phyloP scores from a whole-genome alignment of 2,329 filamentous ascomycete genomes.

The Ophiostoma pallidulum region DNA sequence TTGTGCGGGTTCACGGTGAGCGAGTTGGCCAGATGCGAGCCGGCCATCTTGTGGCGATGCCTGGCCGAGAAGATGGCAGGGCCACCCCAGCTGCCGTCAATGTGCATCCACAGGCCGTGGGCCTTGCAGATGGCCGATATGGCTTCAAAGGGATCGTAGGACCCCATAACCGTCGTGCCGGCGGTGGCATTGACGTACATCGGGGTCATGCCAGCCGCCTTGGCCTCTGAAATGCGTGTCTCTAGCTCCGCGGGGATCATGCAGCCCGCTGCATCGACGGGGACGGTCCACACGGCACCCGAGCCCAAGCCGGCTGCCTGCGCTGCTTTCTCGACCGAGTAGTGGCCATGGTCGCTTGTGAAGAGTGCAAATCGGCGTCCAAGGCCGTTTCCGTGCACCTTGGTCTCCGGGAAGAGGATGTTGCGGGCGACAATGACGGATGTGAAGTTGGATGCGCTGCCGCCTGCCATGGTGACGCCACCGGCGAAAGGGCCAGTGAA shows the following conservation, averaged over 20 bases:
- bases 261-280: conserved; percentile 60
- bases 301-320: conserved; percentile 79
- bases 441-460: conserved; percentile 74
- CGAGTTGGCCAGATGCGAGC: conserved; percentile 65
- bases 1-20: conserved; percentile 92
- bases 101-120: conserved; percentile 78
- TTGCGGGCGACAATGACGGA: conserved; percentile 84
- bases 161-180: conserved; percentile 85
- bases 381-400: conserved; percentile 57
- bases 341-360: conserved; percentile 84
- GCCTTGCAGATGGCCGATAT: conserved; percentile 62
- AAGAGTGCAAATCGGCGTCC: conserved; percentile 65
- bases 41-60: conserved; percentile 56
- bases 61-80: conserved; percentile 65
- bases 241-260: conserved; percentile 63
- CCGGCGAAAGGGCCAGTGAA: conserved; percentile 60
- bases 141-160: conserved; percentile 68
- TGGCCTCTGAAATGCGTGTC: conserved; percentile 50
- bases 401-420: conserved; percentile 70
- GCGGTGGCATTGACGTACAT: conserved; percentile 95
- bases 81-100: conserved; percentile 89
- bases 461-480: conserved; percentile 72
- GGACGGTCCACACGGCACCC: conserved; percentile 60
- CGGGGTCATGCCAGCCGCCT: conserved; percentile 62
- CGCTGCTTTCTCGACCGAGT: conserved; percentile 91